Evolutionary conservation across 169 alveolate genomes (phyloP).

Genomic region (Babesia ovata): DNA sequence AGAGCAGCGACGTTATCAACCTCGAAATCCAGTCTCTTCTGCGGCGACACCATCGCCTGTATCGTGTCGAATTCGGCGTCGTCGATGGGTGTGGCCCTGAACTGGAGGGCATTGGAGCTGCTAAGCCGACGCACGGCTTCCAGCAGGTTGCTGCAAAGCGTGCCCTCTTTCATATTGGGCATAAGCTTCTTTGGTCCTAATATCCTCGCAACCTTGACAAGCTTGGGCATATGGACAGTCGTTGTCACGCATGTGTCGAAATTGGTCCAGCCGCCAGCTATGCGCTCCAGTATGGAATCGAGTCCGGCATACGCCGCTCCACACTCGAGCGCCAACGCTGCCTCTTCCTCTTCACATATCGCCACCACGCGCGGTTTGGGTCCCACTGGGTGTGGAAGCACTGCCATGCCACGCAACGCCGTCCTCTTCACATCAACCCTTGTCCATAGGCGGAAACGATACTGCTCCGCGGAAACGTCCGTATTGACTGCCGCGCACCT

Average conservation of each 20-base stretch:
- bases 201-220: slow-evolving; percentile 86
- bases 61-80: slow-evolving; percentile 17
- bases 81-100: slow-evolving; percentile 66
- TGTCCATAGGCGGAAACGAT: slow-evolving; percentile 35
- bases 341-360: slow-evolving; percentile 66
- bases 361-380: slow-evolving; percentile 58
- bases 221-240: slow-evolving; percentile 80
- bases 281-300: slow-evolving; percentile 67
- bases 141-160: slow-evolving; percentile 64
- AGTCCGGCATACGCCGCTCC: slow-evolving; percentile 79
- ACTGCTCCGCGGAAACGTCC: not conserved
- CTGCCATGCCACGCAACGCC: slow-evolving; percentile 53
- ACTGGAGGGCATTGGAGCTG: slow-evolving; percentile 73
- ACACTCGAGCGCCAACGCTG: slow-evolving; percentile 30
- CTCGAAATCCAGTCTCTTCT: slow-evolving; percentile 12
- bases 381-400: slow-evolving; percentile 59
- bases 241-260: slow-evolving; percentile 87
- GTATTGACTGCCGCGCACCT: not conserved
- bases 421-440: slow-evolving; percentile 47
- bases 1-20: slow-evolving; percentile 26
- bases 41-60: not conserved
- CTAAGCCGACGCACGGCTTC: slow-evolving; percentile 68
- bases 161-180: slow-evolving; percentile 90
- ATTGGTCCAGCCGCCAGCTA: slow-evolving; percentile 84
- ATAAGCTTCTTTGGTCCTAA: slow-evolving; percentile 91